Evolutionary conservation across 2,329 filamentous ascomycete genomes (phyloP), one percentile per base, ranked within the genome.

Genomic region (Aspergillus floridensis): DNA sequence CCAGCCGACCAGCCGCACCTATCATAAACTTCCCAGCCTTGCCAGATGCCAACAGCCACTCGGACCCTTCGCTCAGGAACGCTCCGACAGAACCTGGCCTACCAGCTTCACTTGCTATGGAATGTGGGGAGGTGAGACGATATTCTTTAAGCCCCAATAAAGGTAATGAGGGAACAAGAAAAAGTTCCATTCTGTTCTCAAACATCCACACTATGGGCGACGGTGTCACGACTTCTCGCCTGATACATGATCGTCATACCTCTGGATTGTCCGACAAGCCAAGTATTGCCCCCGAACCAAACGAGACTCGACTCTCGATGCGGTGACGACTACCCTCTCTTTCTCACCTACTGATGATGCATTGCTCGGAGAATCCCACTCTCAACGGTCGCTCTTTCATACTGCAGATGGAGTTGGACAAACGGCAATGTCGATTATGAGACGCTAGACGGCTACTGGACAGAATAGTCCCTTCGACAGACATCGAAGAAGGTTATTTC

Each of bases 61-160:
- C 48, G 56, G 59, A 51, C 62, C 53, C 57, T 58, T 51, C 24
- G 59, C 53, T 56, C 63, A 62, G 59, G 63, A 66, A 64, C 66
- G 65, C 63, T 63, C 51, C 59, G 58, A 59, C 60, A 44, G 48
- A 31, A 57, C 50, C 41, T 56, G 56, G 51, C 60, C 56, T 58
- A 63, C 56, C 51, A 56, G 53, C 35, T 21, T 62, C 61, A 26
- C 21, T 32, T 47, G 21, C 51, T 22, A 24, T 59, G 61, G 63
- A 62, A 64, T 64, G 62, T 63, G 60, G 56, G 22, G 41, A 53
- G 22, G 35, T 53, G n/a, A 19, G 38, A 38, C 22, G 14, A 24
- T 53, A n/a, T 44, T n/a, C 38, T 44, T 44, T 44, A 5, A 44
- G 38, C 38, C 38, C 7, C 16, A 44, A 5, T 44, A 19, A 14